phyloP scores from a whole-genome alignment of 164 flowering plant species.

The Piper betle region DNA sequence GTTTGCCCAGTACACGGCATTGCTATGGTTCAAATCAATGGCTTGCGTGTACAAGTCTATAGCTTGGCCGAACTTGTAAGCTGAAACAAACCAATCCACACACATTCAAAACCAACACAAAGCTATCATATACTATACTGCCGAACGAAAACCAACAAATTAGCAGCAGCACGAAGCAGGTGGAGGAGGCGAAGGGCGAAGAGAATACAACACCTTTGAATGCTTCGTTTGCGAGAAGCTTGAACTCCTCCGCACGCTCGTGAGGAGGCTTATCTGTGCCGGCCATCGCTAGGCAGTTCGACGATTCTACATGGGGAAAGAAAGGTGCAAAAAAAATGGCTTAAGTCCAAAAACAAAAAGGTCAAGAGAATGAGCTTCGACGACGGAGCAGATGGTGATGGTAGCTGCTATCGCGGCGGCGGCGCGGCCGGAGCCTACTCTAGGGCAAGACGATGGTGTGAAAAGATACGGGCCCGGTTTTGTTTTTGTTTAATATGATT shows the following conservation, averaged over 20 bases:
- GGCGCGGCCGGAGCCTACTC: no score
- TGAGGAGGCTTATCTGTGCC: constrained; percentile 24
- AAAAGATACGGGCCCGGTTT: no score
- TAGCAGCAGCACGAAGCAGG: neutral
- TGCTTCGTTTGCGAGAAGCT: constrained; percentile 76
- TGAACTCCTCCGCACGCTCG: constrained; percentile 67
- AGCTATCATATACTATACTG: neutral
- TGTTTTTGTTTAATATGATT: no score
- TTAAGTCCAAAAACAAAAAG: no score
- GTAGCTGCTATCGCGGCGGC: no score
- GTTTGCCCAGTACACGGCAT: constrained; percentile 94
- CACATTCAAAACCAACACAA: neutral
- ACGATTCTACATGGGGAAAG: constrained; percentile 12
- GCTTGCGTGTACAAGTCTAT: constrained; percentile 79
- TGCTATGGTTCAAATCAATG: constrained; percentile 50
- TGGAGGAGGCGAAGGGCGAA: neutral
- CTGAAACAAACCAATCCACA: constrained; percentile 21
- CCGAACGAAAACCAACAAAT: neutral
- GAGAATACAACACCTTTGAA: constrained; percentile 50
- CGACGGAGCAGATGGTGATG: no score
- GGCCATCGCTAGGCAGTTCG: constrained; percentile 14
- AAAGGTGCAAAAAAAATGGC: no score
- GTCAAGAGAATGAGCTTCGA: no score
- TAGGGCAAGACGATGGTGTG: no score
- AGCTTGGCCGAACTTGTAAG: constrained; percentile 70